Evolutionary conservation across 2,329 filamentous ascomycete species (phyloP).

Genomic region (Colletotrichum graminicola): DNA sequence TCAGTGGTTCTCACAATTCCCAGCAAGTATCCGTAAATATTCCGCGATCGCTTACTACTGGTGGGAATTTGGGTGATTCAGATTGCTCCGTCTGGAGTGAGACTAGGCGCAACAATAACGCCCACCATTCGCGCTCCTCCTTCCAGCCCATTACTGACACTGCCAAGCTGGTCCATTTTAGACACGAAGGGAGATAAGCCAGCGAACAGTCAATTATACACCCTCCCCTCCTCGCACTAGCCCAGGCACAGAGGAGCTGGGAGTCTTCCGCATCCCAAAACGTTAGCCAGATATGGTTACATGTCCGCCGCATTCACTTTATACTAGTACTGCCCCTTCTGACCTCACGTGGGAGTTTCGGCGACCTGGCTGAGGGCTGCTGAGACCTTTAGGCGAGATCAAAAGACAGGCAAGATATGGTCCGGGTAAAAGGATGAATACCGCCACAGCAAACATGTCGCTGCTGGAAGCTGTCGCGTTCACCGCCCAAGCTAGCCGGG

Average conservation of each 20-base stretch:
- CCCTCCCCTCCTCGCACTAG: constrained; percentile 20
- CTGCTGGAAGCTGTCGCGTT: constrained; percentile 1
- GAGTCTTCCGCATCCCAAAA: constrained; percentile 35
- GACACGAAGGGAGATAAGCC: neutral
- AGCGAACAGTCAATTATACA: neutral
- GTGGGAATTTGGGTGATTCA: constrained; percentile 21
- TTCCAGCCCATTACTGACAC: neutral
- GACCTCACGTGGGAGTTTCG: neutral
- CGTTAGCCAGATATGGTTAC: constrained; percentile 12
- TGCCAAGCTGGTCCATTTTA: neutral
- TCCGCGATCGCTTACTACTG: neutral
- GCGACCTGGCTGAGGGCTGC: neutral
- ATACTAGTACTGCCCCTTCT: constrained; percentile 14
- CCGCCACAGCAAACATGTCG: neutral
- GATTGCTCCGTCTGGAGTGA: neutral
- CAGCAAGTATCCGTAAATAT: neutral
- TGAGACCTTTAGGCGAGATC: neutral
- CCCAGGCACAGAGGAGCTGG: constrained; percentile 37
- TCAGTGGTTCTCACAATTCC: neutral
- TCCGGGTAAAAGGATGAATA: constrained; percentile 32
- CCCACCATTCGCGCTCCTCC: neutral
- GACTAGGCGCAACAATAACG: neutral
- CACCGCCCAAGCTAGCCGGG: neutral
- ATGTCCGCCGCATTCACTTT: neutral
- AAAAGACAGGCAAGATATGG: neutral